phyloP scores from a whole-genome alignment of 371 early-diverging fungal species.

The Rhizopus arrhizus region DNA sequence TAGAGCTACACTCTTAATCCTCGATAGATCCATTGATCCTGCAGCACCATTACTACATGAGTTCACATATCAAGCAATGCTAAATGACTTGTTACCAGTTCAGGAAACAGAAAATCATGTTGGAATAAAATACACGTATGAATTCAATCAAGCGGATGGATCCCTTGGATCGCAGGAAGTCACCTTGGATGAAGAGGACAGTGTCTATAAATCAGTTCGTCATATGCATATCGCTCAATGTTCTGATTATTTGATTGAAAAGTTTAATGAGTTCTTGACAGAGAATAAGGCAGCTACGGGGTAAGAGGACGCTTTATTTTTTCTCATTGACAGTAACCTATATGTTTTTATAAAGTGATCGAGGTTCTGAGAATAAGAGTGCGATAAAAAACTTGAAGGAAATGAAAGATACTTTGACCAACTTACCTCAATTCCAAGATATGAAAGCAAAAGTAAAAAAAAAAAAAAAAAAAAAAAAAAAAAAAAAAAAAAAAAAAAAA shows the following conservation, averaged over 20 bases:
- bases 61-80: slow-evolving; percentile 95
- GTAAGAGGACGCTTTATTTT: slow-evolving; percentile 17
- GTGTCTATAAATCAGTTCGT: slow-evolving; percentile 80
- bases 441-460: slow-evolving; percentile 77
- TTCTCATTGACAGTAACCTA: background rate
- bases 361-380: slow-evolving; percentile 43
- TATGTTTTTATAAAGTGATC: slow-evolving; percentile 16
- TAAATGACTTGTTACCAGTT: slow-evolving; percentile 81
- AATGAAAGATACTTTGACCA: slow-evolving; percentile 88
- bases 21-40: slow-evolving; percentile 88
- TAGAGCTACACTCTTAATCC: slow-evolving; percentile 78
- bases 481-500: background rate
- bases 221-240: slow-evolving; percentile 95
- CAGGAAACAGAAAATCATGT: slow-evolving; percentile 60
- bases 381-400: slow-evolving; percentile 75
- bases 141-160: slow-evolving; percentile 55
- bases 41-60: slow-evolving; percentile 90
- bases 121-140: slow-evolving; percentile 60
- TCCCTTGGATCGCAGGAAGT: slow-evolving; percentile 58
- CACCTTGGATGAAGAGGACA: slow-evolving; percentile 72
- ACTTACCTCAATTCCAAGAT: slow-evolving; percentile 93
- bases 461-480: background rate
- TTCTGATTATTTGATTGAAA: slow-evolving; percentile 75
- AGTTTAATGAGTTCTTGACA: slow-evolving; percentile 78
- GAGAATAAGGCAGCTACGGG: slow-evolving; percentile 62